A percentile compares a stretch with the other conserved stretches of the same genome.
Evolutionary conservation across 805 yeast species (phyloP).

Genomic region (Ogataea haglerorum): DNA sequence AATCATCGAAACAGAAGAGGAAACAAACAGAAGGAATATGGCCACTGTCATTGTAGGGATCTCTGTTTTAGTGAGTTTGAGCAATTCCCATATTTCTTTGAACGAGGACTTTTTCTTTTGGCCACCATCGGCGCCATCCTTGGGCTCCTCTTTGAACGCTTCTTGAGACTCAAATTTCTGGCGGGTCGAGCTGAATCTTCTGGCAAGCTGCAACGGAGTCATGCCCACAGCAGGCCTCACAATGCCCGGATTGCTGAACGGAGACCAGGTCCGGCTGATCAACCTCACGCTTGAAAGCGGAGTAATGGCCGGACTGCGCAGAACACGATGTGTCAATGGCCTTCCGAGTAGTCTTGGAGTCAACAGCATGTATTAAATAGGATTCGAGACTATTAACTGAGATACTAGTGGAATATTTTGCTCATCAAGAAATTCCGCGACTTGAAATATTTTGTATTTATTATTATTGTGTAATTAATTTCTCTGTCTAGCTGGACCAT

Average conservation of each 20-base stretch:
- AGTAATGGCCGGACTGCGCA: neutral
- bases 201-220: neutral
- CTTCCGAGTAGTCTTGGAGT: neutral
- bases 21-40: constrained; percentile 55
- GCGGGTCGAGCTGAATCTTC: neutral
- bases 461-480: too few relatives aligned
- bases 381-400: neutral
- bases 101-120: constrained; percentile 22
- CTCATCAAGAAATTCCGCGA: neutral
- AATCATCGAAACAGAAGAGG: constrained; percentile 78
- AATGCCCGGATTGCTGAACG: neutral
- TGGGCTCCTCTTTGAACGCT: neutral
- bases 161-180: neutral
- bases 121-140: neutral
- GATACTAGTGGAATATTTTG: neutral
- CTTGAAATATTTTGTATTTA: neutral
- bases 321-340: neutral
- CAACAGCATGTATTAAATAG: neutral
- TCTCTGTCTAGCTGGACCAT: too few relatives aligned
- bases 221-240: neutral
- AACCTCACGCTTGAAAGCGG: neutral
- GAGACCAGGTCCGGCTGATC: neutral
- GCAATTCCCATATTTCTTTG: constrained; percentile 44
- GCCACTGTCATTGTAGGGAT: constrained; percentile 56
- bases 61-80: constrained; percentile 58